Base-by-base conservation (phyloP, 2,329 filamentous ascomycete species). In the Colletotrichum sp. region DNA sequence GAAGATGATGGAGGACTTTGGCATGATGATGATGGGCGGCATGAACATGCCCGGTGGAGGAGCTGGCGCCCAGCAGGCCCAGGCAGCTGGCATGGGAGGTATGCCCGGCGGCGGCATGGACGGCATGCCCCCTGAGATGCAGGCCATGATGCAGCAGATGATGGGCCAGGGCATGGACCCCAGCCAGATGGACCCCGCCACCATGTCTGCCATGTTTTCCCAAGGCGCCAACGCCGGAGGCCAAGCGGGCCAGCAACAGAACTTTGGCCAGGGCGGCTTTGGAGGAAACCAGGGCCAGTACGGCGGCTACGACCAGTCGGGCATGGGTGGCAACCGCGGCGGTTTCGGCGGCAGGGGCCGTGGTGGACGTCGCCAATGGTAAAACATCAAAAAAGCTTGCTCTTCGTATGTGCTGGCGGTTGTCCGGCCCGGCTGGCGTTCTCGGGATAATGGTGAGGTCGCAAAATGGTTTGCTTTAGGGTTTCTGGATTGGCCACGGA, bases 1-100 rank as follows among this genome's bases (percentile, higher is more conserved):
- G 86, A 98, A 96, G 88, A 95, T 93, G 90, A 91, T 93, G 85
- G 92, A 93, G 78, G 92, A 93, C 55, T 91, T 93, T 86, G 91
- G 90, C 80, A 90, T 85, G 83, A 92, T 93, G 91, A 92, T 93
- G 90, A 93, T 93, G 91, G 90, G 90, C 85, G 85, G 86, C 22
- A 88, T 88, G 55, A 85, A 84, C 22, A 87, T 88, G 85, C 85
- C 84, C 11, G 85, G 84, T 63, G 77, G 81, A 22, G 83, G 82
- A 2, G 80, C 82, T 6, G 85, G 82, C 25, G 81, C 82, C 16
- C 83, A 69, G 8, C 82, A 76, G 8, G 79, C 79, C n/a, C 79
- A 78, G 34, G 79, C 79, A 19, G 75, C 66, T 15, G 86, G 83
- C 4, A 89, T 90, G 87, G 82, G 85, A 1, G 85, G 85, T 8